A percentile compares a stretch with the other conserved stretches of the same genome.
Evolutionary conservation across 768 basidiomycete genomes (phyloP).

Genomic region (Tylopilus subfusipes): DNA sequence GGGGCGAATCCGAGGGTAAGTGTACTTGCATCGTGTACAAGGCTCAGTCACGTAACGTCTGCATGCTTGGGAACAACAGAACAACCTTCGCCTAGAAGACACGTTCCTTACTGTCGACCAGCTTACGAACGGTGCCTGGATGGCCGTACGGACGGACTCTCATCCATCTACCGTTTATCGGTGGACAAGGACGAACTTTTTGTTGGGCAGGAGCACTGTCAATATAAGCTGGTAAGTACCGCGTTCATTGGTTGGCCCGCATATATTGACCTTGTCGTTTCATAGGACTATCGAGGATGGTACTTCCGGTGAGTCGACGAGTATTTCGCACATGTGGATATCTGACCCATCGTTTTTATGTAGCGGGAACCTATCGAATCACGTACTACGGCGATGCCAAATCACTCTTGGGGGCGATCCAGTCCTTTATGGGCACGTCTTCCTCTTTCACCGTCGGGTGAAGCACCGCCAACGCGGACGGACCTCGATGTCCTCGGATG

Average conservation of each 20-base stretch:
- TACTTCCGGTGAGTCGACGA: slow-evolving; percentile 27
- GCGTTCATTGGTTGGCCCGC: neutral
- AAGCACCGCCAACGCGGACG: neutral
- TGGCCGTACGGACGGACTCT: slow-evolving; percentile 63
- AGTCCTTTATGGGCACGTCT: slow-evolving; percentile 59
- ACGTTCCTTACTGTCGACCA: slow-evolving; percentile 71
- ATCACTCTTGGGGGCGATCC: slow-evolving; percentile 58
- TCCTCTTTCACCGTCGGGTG: slow-evolving; percentile 53
- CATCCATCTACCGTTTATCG: slow-evolving; percentile 71
- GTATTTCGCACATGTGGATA: neutral
- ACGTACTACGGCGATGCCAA: slow-evolving; percentile 77
- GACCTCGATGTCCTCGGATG: no score
- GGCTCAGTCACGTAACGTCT: neutral
- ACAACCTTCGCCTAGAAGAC: slow-evolving; percentile 69
- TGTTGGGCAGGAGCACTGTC: slow-evolving; percentile 61
- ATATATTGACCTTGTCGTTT: neutral
- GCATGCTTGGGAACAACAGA: slow-evolving; percentile 38
- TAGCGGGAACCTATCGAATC: slow-evolving; percentile 70
- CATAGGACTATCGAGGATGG: slow-evolving; percentile 59
- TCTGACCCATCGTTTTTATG: neutral
- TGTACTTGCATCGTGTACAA: neutral
- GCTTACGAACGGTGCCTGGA: slow-evolving; percentile 48
- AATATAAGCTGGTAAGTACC: slow-evolving; percentile 56
- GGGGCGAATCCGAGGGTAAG: slow-evolving; percentile 76
- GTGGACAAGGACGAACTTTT: slow-evolving; percentile 58